Evolutionary conservation across 208 protist species (phyloP).

Genomic region (Lotmaria passim): DNA sequence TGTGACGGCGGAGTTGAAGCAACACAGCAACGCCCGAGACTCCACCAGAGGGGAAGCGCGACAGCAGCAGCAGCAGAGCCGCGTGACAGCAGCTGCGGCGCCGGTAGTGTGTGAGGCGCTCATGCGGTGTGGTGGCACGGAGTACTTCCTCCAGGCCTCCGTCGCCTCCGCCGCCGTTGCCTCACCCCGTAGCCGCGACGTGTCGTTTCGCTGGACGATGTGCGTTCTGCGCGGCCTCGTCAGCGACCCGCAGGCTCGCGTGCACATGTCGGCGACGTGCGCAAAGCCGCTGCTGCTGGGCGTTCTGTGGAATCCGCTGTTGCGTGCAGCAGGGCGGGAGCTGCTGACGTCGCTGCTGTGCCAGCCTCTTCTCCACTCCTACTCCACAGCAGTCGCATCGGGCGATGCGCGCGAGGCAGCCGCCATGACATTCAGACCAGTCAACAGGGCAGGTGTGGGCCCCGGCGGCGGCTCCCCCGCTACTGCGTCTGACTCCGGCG

Average conservation of each 20-base stretch:
- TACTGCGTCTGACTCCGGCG: not conserved
- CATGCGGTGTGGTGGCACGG: conserved; percentile 16
- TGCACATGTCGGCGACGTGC: conserved; percentile 27
- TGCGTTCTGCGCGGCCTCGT: conserved; percentile 14
- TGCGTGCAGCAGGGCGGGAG: conserved; percentile 24
- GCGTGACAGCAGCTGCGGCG: conserved; percentile 7
- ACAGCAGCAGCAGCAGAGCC: not conserved
- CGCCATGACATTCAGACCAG: not conserved
- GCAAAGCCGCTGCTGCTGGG: conserved; percentile 19
- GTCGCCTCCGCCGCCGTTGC: conserved; percentile 9
- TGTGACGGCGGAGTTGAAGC: not conserved
- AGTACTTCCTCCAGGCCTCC: conserved; percentile 25
- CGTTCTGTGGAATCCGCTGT: conserved; percentile 32
- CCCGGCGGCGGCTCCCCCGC: not conserved
- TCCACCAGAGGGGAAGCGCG: no score
- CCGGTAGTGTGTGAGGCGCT: conserved; percentile 25
- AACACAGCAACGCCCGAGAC: no score
- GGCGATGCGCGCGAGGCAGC: not conserved
- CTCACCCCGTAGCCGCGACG: not conserved
- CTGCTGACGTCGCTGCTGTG: conserved; percentile 28
- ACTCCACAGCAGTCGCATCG: not conserved
- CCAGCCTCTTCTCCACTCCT: conserved; percentile 18
- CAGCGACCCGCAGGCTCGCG: conserved; percentile 14
- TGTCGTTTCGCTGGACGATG: conserved; percentile 29
- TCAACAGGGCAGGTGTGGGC: not conserved